Base-by-base conservation (phyloP, 2,329 filamentous ascomycete species). In the Xylariaceae sp. region DNA sequence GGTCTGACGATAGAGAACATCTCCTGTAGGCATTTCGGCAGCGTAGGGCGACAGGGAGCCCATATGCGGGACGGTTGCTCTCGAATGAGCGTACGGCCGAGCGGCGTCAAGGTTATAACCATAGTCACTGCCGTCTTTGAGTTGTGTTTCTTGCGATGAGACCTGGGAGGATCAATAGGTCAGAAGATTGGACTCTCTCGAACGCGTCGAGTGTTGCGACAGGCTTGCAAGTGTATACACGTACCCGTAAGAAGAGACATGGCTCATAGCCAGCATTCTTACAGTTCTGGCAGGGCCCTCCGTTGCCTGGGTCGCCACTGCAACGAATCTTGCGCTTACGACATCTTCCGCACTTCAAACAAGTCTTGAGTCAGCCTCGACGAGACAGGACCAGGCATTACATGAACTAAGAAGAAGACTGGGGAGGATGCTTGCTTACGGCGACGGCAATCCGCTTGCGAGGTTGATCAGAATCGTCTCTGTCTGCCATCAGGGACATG, bases 311-410 rank as follows among this genome's bases (percentile, higher is more conserved):
- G 66, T 96, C 90, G 41, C 93, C 93, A 64, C 89, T 96, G 74
- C 93, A 97, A 61, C 90, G 87, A 63, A 97, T 97, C 77, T 97
- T 97, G 53, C 93, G 83, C 73, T 93, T 92, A 55, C 93, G 84
- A 71, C 93, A 97, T 60, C 93, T 84, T 34, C 84, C 83, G 69
- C 93, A 97, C 93, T 97, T 64, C 41, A 19, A 38, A 49, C 46
- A 28, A 59, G 51, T 58, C 31, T 51, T 53, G 34, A 47, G 57
- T 63, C 42, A 63, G 55, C 54, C 19, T 41, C 18, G 42, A n/a
- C 34, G 34, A 47, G 42, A 49, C 46, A 47, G 46, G 48, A 47
- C 48, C 53, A 22, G 48, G 13, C 9, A 19, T 12, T n/a, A 5
- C 18, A 31, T 19, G 7, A 22, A 12, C 16, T 12, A 31, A 14